Percentiles rank a stretch among this genome's conserved stretches.
These are phyloP conservation scores for Coemansia sp. DNA, from an alignment of 192 early-diverging fungal species.

Conservation along the genomic window DNA sequence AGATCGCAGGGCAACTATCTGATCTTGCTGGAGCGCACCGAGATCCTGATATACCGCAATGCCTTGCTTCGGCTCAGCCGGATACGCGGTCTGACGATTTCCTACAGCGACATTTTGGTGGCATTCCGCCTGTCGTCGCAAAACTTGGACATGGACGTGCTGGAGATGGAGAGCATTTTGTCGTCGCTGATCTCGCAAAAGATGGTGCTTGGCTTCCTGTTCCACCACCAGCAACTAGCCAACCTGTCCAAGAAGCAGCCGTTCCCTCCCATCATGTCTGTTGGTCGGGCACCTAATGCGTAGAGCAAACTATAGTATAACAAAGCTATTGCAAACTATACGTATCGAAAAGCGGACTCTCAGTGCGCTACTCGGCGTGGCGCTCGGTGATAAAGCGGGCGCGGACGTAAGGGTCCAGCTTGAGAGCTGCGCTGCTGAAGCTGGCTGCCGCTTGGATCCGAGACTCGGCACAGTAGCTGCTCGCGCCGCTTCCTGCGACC, in stretches of 20 bases:
- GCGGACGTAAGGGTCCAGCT: constrained; percentile 59
- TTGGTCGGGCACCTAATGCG: not conserved
- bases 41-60: constrained; percentile 45
- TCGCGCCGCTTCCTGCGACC: constrained; percentile 18
- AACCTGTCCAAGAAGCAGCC: constrained; percentile 38
- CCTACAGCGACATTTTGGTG: constrained; percentile 34
- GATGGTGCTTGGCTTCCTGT: constrained; percentile 39
- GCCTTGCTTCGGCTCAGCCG: constrained; percentile 11
- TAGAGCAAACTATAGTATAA: not conserved
- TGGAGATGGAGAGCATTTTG: constrained; percentile 49
- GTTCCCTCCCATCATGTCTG: constrained; percentile 29
- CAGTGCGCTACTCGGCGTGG: not conserved
- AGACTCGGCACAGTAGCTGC: constrained; percentile 11
- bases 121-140: constrained; percentile 34
- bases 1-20: constrained; percentile 48
- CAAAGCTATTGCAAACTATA: too few species aligned
- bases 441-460: constrained; percentile 24
- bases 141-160: constrained; percentile 34
- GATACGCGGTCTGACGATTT: constrained; percentile 9
- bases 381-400: constrained; percentile 43
- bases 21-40: constrained; percentile 47
- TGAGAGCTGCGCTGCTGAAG: constrained; percentile 31
- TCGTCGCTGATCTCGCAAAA: constrained; percentile 48
- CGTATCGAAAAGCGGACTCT: not conserved
- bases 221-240: constrained; percentile 46